These are phyloP conservation scores for Rhazya stricta DNA, from an alignment of 257 asterid genomes.

Conservation along the genomic window DNA sequence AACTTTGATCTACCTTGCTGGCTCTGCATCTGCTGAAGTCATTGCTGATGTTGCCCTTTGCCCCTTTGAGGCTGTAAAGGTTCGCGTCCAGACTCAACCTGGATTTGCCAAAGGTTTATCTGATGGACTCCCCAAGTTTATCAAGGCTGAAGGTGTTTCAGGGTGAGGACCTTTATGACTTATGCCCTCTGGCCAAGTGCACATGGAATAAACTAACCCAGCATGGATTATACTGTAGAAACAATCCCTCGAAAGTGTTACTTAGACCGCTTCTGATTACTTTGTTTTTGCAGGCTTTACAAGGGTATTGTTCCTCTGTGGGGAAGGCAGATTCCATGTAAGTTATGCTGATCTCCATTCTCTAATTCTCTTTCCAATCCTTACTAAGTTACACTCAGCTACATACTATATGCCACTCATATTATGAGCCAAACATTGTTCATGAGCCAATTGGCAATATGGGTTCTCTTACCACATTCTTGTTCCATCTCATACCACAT, in stretches of 20 bases:
- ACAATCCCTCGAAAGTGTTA: too few relatives aligned
- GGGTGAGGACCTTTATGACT: conserved; percentile 40
- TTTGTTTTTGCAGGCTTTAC: conserved; percentile 49
- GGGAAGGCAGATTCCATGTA: conserved; percentile 97
- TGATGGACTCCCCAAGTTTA: conserved; percentile 76
- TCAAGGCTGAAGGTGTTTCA: conserved; percentile 53
- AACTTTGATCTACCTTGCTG: conserved; percentile 75
- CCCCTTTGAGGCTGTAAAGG: conserved; percentile 82
- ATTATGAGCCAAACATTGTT: too few relatives aligned
- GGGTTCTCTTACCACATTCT: neutral
- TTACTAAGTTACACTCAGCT: neutral
- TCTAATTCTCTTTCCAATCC: neutral
- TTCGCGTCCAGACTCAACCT: conserved; percentile 84
- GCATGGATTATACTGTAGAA: neutral
- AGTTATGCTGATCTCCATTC: conserved; percentile 10
- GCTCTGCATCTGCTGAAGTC: conserved; percentile 81
- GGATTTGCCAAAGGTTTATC: conserved; percentile 76
- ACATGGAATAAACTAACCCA: neutral
- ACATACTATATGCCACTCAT: too few relatives aligned
- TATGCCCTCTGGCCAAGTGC: neutral
- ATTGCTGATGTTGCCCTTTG: conserved; percentile 79
- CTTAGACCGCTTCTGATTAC: neutral
- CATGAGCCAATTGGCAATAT: neutral
- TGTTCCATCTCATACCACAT: too few relatives aligned
- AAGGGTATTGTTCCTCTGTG: conserved; percentile 84